These are phyloP conservation scores for Rhytidiadelphus loreus DNA, from an alignment of 225 moss, liverwort and hornwort species.

Conservation along the genomic window DNA sequence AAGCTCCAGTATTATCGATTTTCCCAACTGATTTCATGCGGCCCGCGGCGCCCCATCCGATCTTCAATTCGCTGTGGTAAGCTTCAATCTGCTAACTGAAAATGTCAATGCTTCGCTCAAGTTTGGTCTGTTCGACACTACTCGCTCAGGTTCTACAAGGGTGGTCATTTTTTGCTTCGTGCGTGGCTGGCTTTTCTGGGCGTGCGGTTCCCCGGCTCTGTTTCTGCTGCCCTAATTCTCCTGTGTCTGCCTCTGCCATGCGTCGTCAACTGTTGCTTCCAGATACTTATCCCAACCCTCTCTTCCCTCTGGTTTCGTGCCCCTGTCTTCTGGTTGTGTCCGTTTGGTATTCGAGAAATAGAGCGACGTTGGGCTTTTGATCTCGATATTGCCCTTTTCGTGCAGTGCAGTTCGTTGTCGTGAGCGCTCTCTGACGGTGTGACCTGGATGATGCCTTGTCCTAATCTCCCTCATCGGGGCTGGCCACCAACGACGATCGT, in stretches of 20 bases:
- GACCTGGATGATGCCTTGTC: not conserved
- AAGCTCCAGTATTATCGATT: not conserved
- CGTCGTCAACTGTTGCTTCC: not conserved
- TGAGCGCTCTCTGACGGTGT: not conserved
- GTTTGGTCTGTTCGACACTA: not conserved
- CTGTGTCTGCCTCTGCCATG: not conserved
- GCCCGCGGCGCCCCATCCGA: not conserved
- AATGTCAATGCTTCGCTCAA: not conserved
- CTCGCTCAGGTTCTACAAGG: not conserved
- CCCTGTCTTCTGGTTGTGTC: not conserved
- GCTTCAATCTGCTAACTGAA: not conserved
- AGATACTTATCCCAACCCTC: not conserved
- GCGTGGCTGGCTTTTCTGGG: not conserved
- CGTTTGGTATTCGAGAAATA: not conserved
- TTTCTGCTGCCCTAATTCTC: not conserved
- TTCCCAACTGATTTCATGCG: not conserved
- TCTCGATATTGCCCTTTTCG: not conserved
- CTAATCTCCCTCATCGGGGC: not conserved
- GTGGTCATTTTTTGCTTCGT: too few relatives aligned
- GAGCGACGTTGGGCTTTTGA: not conserved
- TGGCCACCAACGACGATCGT: not conserved
- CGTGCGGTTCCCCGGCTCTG: not conserved
- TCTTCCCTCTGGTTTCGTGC: not conserved
- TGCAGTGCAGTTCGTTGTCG: not conserved
- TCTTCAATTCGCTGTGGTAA: not conserved